These are phyloP conservation scores for Podaxis sp. DNA, from an alignment of 768 basidiomycete species.

Conservation along the genomic window DNA sequence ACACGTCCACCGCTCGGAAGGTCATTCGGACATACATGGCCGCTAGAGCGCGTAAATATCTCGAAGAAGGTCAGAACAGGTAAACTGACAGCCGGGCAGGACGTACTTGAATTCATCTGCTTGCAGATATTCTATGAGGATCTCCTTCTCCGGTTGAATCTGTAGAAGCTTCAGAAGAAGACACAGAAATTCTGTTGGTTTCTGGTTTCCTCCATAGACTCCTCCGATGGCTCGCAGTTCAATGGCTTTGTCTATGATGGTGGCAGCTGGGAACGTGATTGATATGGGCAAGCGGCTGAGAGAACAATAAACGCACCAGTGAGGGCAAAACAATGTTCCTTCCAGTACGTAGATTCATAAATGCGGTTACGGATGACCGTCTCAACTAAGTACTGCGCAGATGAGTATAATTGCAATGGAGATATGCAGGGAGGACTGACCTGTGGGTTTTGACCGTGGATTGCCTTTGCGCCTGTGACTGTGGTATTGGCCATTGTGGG, in stretches of 20 bases:
- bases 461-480: slow-evolving; percentile 80
- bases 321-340: slow-evolving; percentile 97
- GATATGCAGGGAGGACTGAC: slow-evolving; percentile 37
- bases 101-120: slow-evolving; percentile 98
- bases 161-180: slow-evolving; percentile 92
- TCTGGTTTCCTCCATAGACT: slow-evolving; percentile 86
- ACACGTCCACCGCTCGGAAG: slow-evolving; percentile 87
- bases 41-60: slow-evolving; percentile 92
- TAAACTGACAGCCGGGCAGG: not conserved
- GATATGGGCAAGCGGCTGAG: not conserved
- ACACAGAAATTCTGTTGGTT: slow-evolving; percentile 92
- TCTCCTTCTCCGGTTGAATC: slow-evolving; percentile 97
- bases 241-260: slow-evolving; percentile 90
- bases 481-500: slow-evolving; percentile 86
- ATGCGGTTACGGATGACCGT: slow-evolving; percentile 95
- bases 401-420: slow-evolving; percentile 16
- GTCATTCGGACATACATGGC: slow-evolving; percentile 96
- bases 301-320: slow-evolving; percentile 56
- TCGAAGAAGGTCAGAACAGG: slow-evolving; percentile 28
- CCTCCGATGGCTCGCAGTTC: slow-evolving; percentile 84
- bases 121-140: slow-evolving; percentile 89
- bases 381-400: slow-evolving; percentile 82
- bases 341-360: slow-evolving; percentile 95
- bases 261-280: slow-evolving; percentile 63
- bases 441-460: slow-evolving; percentile 97